Percentiles rank a stretch among this genome's conserved stretches.
phyloP scores from a whole-genome alignment of 441 rosid species.

The Populus hybrid region DNA sequence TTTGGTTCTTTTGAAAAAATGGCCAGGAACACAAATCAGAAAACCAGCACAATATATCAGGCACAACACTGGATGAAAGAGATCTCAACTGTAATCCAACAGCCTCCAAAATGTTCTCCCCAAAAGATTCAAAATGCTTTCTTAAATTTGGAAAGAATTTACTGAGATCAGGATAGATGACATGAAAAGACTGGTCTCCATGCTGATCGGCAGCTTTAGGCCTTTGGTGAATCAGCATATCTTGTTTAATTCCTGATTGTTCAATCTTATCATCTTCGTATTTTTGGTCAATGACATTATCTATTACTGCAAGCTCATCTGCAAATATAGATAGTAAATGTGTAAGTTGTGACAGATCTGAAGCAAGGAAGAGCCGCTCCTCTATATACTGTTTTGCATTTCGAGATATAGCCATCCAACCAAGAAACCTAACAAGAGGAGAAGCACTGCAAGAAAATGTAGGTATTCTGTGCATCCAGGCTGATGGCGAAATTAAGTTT shows the following conservation, averaged over 20 bases:
- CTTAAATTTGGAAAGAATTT: constrained; percentile 72
- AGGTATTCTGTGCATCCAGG: constrained; percentile 65
- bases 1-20: constrained; percentile 38
- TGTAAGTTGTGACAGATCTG: constrained; percentile 67
- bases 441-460: constrained; percentile 57
- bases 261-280: constrained; percentile 34
- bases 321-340: constrained; percentile 57
- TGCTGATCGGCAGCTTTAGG: constrained; percentile 35
- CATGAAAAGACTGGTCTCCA: constrained; percentile 47
- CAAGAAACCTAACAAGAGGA: constrained; percentile 76
- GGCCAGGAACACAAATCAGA: constrained; percentile 75
- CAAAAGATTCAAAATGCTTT: constrained; percentile 66
- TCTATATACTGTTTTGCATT: constrained; percentile 53
- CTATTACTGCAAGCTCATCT: constrained; percentile 68
- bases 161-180: constrained; percentile 63
- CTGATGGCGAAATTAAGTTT: constrained; percentile 62
- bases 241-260: constrained; percentile 27
- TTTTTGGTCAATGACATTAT: constrained; percentile 36
- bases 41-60: constrained; percentile 87
- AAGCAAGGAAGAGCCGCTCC: constrained; percentile 59
- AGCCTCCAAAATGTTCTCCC: constrained; percentile 75
- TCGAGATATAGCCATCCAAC: constrained; percentile 92
- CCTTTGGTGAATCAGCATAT: constrained; percentile 15
- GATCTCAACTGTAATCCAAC: constrained; percentile 73
- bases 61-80: constrained; percentile 55